These are phyloP conservation scores for Ostreobium quekettii DNA, from an alignment of 139 green algal species.

Conservation along the genomic window DNA sequence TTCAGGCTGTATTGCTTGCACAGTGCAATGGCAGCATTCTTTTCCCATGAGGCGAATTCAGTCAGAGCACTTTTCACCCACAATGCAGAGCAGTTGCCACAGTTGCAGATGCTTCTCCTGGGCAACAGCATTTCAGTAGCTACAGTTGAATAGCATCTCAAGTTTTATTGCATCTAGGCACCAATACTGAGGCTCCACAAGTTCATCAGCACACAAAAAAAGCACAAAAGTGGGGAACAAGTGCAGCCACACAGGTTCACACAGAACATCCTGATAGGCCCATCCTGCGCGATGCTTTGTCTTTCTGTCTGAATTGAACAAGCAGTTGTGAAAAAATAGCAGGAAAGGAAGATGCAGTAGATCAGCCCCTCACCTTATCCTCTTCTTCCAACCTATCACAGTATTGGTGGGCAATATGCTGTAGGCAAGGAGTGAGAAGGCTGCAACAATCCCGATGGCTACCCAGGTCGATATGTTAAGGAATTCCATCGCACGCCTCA, in stretches of 20 bases:
- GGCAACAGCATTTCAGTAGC: too few relatives aligned
- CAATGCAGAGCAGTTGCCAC: background rate
- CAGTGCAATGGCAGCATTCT: background rate
- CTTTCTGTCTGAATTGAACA: background rate
- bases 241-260: too few relatives aligned
- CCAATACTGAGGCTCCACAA: background rate
- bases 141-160: background rate
- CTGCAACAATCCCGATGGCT: background rate
- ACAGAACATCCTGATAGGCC: background rate
- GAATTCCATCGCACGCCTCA: slow-evolving; percentile 6
- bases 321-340: background rate
- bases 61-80: background rate
- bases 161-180: slow-evolving; percentile 1
- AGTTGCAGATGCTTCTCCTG: too few relatives aligned
- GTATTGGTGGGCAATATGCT: slow-evolving; percentile 6
- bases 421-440: slow-evolving; percentile 1
- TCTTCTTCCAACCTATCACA: slow-evolving; percentile 9
- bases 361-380: slow-evolving; percentile 14
- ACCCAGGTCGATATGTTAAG: slow-evolving; percentile 19
- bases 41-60: background rate
- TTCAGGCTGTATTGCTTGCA: too few relatives aligned
- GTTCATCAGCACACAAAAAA: background rate
- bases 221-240: background rate
- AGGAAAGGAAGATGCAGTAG: background rate
- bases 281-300: background rate